A percentile compares a stretch with the other conserved stretches of the same genome.
phyloP scores from a whole-genome alignment of 176 grass and related monocot species.

The Zea luxurians region DNA sequence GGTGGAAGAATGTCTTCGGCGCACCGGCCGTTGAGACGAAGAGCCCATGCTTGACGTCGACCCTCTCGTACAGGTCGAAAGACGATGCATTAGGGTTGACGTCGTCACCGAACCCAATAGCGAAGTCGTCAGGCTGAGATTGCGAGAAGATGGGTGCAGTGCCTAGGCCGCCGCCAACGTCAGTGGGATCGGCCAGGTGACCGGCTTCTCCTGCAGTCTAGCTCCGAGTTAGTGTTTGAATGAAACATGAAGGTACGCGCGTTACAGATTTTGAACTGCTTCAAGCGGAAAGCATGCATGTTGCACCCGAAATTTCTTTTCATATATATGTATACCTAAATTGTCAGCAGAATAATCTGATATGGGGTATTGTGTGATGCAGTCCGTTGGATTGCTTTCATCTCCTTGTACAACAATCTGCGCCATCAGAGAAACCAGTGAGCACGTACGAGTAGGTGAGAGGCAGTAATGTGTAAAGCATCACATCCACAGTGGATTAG shows the following conservation, averaged over 20 bases:
- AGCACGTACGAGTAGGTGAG: neutral
- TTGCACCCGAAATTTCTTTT: conserved; percentile 29
- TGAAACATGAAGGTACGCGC: neutral
- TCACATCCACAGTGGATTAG: neutral
- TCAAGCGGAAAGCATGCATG: neutral
- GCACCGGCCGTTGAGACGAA: conserved; percentile 61
- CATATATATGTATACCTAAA: conserved; percentile 68
- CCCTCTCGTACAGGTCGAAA: conserved; percentile 53
- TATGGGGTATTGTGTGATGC: conserved; percentile 57
- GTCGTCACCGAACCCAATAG: conserved; percentile 40
- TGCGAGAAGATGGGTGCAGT: conserved; percentile 66
- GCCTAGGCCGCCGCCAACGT: conserved; percentile 41
- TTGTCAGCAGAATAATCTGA: conserved; percentile 50
- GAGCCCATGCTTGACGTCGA: conserved; percentile 64
- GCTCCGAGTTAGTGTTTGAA: conserved; percentile 51
- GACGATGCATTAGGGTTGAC: conserved; percentile 32
- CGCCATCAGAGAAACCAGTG: too few relatives aligned
- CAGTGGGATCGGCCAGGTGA: conserved; percentile 52
- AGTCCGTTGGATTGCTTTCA: conserved; percentile 44
- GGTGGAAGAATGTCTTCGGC: conserved; percentile 65
- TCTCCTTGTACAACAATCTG: conserved; percentile 70
- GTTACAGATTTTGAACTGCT: neutral
- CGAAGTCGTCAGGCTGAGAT: conserved; percentile 64
- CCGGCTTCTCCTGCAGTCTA: conserved; percentile 97
- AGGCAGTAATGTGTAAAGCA: neutral